phyloP scores from a whole-genome alignment of 2,329 filamentous ascomycete genomes.

The Bimuria novae-zelandiae region DNA sequence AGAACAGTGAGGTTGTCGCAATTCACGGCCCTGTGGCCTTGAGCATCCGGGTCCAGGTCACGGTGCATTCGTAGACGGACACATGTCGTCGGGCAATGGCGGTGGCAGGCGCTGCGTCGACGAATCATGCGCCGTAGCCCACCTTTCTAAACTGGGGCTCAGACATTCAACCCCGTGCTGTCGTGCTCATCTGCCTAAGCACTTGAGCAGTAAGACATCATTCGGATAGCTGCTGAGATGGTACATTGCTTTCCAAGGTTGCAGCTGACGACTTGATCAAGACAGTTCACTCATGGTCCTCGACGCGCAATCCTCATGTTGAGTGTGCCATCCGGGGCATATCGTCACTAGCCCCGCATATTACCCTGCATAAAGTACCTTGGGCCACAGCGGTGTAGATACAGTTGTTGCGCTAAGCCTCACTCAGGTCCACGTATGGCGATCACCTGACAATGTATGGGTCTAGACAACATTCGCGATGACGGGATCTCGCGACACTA shows the following conservation, averaged over 20 bases:
- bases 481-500: no score
- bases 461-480: not conserved
- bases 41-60: conserved; percentile 7
- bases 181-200: conserved; percentile 31
- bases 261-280: not conserved
- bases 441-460: not conserved
- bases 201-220: no score
- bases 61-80: conserved; percentile 22
- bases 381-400: not conserved
- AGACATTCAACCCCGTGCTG: conserved; percentile 16
- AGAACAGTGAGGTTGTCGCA: not conserved
- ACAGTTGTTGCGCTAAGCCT: conserved; percentile 1
- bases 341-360: not conserved
- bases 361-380: conserved; percentile 1
- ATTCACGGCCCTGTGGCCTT: not conserved
- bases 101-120: conserved; percentile 25
- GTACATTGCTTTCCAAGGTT: not conserved
- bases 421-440: not conserved
- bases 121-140: conserved; percentile 32
- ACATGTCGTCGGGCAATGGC: conserved; percentile 30
- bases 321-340: not conserved
- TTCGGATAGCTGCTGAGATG: no score
- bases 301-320: not conserved
- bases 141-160: conserved; percentile 27
- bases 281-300: not conserved